A percentile compares a stretch with the other conserved stretches of the same genome.
These are phyloP conservation scores for Fomitiporia mediterranea DNA, from an alignment of 1,284 basidiomycete species.

Conservation along the genomic window DNA sequence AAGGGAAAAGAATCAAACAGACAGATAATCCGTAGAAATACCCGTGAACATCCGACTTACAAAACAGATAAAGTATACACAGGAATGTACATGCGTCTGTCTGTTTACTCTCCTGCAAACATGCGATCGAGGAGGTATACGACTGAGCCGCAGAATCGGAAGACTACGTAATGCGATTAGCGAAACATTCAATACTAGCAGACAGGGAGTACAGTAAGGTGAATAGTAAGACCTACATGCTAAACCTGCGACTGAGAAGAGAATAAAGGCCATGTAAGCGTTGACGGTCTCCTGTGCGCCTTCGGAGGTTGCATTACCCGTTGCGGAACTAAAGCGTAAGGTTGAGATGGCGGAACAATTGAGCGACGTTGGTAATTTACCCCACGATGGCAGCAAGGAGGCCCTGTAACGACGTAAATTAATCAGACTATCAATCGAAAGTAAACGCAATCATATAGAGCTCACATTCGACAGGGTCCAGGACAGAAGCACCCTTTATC, in stretches of 20 bases:
- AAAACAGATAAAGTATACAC: too few relatives aligned
- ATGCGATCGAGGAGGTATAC: slow-evolving; percentile 75
- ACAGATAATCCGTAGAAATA: too few relatives aligned
- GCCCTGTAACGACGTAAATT: slow-evolving; percentile 42
- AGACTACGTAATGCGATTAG: slow-evolving; percentile 41
- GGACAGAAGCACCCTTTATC: slow-evolving; percentile 55
- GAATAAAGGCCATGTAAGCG: slow-evolving; percentile 27
- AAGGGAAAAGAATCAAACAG: too few relatives aligned
- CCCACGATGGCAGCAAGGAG: slow-evolving; percentile 70
- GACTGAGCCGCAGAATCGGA: slow-evolving; percentile 78
- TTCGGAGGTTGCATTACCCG: slow-evolving; percentile 36
- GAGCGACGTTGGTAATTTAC: slow-evolving; percentile 33
- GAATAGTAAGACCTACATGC: too few relatives aligned
- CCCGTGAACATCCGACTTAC: too few relatives aligned
- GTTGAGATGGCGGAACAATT: slow-evolving; percentile 3
- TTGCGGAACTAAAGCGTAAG: neutral
- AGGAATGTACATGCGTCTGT: too few relatives aligned
- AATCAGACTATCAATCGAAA: slow-evolving; percentile 10
- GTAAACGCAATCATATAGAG: slow-evolving; percentile 17
- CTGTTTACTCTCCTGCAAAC: slow-evolving; percentile 73
- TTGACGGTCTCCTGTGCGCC: slow-evolving; percentile 52
- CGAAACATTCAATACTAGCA: neutral
- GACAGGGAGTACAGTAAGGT: too few relatives aligned
- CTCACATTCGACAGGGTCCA: slow-evolving; percentile 81
- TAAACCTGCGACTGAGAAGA: neutral